Evolutionary conservation across 164 flowering plant genomes (phyloP), one percentile per base, ranked within the genome.

Genomic region (Buxus sempervirens): DNA sequence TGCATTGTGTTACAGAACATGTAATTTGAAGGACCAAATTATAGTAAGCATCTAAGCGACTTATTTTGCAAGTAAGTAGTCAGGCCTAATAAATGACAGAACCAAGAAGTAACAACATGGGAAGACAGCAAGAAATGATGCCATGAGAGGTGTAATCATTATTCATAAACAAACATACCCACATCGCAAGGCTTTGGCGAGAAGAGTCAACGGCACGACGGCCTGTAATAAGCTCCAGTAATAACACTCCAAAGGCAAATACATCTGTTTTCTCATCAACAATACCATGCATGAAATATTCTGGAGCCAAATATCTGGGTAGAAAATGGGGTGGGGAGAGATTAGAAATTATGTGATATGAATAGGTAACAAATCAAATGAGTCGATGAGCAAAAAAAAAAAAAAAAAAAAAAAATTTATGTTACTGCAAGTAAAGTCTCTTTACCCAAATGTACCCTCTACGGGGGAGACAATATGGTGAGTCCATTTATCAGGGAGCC

Each of bases 371-470:
- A 32, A 32, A 32, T 32, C 5, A 7, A 32, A 24, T 16, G 36
- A 42, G 38, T 7, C 18, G 24, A 42, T 56, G 28, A 56, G 26
- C 20, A 20, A 57, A 22, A 53, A 21, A 26, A 38, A 53, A 10
- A 8, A 54, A 18, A 7, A 18, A 60, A 60, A 10, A 5, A n/a
- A n/a, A n/a, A n/a, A n/a, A n/a, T n/a, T n/a, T n/a, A n/a, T n/a
- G n/a, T n/a, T n/a, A n/a, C n/a, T n/a, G n/a, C n/a, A n/a, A n/a
- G n/a, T n/a, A n/a, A n/a, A 24, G 59, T 27, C 27, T 64, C 21
- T 82, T 73, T 73, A 92, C 98, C 99, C 99, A 66, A 96, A 89
- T 73, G 99, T 96, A 49, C 99, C 99, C 66, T 96, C 99, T 25
- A 96, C 87, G 4, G 95, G 96, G 66, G 76, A 85, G 24, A 93